Percentiles rank a stretch among this genome's conserved stretches.
Conservation (phyloP, 441 rosid species). For the Erodium texanum region DNA sequence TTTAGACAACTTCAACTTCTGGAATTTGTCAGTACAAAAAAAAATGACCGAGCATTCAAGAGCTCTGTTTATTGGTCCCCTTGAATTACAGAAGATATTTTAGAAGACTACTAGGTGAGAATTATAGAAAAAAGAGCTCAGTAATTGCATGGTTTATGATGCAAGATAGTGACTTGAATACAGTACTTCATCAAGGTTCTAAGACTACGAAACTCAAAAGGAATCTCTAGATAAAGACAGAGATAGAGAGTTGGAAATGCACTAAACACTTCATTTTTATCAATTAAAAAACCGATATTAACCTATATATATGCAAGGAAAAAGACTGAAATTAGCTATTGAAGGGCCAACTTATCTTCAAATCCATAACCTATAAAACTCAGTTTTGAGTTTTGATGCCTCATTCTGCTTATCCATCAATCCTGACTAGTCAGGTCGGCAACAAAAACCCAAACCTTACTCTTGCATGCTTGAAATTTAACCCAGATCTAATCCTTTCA, state of each 20-base stretch:
- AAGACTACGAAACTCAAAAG: not conserved
- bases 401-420: not conserved
- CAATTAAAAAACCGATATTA: not conserved
- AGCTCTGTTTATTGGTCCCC: not conserved
- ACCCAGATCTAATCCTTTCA: not conserved
- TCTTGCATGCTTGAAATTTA: not conserved
- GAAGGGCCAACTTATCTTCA: not conserved
- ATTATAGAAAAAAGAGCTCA: not conserved
- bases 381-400: not conserved
- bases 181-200: not conserved
- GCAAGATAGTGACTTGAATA: conserved; percentile 3
- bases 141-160: conserved; percentile 8
- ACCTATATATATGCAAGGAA: conserved; percentile 1
- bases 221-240: conserved; percentile 9
- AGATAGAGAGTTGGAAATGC: not conserved
- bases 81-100: conserved; percentile 16
- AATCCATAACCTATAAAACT: not conserved
- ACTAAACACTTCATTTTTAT: not conserved
- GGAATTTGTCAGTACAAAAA: conserved; percentile 7
- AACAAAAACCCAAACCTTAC: not conserved
- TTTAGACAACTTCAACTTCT: conserved; percentile 12
- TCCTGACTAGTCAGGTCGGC: not conserved
- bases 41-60: not conserved
- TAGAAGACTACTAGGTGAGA: conserved; percentile 4
- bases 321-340: not conserved